Evolutionary conservation across 1,284 basidiomycete species (phyloP), one percentile per base, ranked within the genome.

Genomic region (Trichosporon sp.): DNA sequence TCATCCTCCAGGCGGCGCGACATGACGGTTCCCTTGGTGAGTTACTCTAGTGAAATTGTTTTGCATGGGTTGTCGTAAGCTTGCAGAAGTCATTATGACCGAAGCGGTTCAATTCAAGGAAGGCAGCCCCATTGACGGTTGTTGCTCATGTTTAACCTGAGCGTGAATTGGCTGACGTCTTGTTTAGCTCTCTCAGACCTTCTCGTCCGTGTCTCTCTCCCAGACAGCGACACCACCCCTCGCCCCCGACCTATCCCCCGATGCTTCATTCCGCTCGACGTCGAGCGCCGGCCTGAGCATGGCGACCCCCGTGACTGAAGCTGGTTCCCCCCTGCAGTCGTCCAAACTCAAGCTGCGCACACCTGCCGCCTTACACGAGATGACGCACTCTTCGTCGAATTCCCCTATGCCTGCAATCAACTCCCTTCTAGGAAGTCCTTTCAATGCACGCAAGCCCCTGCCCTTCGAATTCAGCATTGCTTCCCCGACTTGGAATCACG

Each of bases 1-100:
- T 63, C 31, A 2, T 35, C 32, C 31, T 63, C 59, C 8, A 75
- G 77, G 14, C 76, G 78, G 68, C 73, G 81, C 40, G 81, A 81
- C 64, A 78, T 78, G 73, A 80, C 80, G 65, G 80, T 81, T 16
- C 81, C 81, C 61, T 61, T 80, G 66, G 81, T 81, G 72, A 76
- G 80, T 72, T 40, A 12, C n/a, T 19, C 31, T 66, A 35, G 46
- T 66, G 43, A 43, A 38, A 67, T 38, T 61, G 37, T 40, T 35
- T 56, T 54, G 51, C 56, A 59, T 68, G 56, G 32, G 32, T 4
- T n/a, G 31, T 63, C 59, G 59, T 63, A 63, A 63, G 51, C 35
- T 14, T 14, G 48, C 35, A 7, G 1, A n/a, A 26, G 51, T 11
- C 19, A n/a, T n/a, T 8, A 63, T 63, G 59, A 63, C 59, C 59